Evolutionary conservation across 108 stramenopile genomes (phyloP), one percentile per base, ranked within the genome.

Genomic region (Cyclotella choctawhatcheeana): DNA sequence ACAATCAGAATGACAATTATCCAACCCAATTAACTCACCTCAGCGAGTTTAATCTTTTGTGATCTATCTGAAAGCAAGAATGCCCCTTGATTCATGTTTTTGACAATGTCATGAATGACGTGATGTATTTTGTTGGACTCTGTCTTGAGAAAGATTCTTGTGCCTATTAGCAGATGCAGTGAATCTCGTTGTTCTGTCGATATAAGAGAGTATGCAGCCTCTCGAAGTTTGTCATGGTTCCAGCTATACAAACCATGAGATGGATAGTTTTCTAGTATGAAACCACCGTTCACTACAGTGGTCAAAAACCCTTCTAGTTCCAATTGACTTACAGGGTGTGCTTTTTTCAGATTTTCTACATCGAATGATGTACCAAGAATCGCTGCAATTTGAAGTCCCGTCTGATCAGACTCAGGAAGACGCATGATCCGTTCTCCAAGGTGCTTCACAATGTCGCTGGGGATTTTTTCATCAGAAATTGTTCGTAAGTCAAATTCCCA

Each of bases 341-440:
- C 58, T 35, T 33, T 59, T 37, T 58, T 66, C 32, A 76, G 29
- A 16, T 22, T 61, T 17, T 44, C 52, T 0, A 33, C 10, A 40
- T 69, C 59, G 31, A 61, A 76, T 7, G 33, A 16, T 29, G 37
- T 53, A 30, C 75, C 75, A 21, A 76, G 67, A 32, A 68, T 70
- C 13, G 75, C 58, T 21, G 75, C 75, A 8, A 70, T 29, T 43
- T 61, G 35, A 1, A 76, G 51, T 10, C 58, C 53, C 17, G n/a
- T n/a, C n/a, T 52, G 58, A 18, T 50, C 30, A 13, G 44, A 24
- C 31, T 12, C 2, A 1, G 75, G 43, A 16, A 66, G 26, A n/a
- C 55, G 32, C 2, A 44, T 14, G 53, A 76, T 76, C 1, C 50
- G 48, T 27, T 43, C 53, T n/a, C 16, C 29, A 17, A 70, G 22